phyloP scores from a whole-genome alignment of 179 eudicot genomes.

The Amaranthus tricolor region DNA sequence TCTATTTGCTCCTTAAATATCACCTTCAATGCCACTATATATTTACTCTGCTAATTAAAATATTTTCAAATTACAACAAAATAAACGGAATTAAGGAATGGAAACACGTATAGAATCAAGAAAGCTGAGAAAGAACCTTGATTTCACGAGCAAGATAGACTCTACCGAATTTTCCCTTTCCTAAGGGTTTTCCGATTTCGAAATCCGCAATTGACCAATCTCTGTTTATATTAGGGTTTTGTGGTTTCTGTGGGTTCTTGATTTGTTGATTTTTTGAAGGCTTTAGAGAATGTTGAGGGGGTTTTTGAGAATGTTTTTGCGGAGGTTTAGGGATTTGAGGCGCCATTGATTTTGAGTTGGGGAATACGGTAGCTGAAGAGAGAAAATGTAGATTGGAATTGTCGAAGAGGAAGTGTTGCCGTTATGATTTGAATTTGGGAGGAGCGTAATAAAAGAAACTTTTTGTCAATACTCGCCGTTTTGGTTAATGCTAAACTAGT shows the following conservation, averaged over 20 bases:
- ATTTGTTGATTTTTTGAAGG: conserved; percentile 8
- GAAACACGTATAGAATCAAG: not conserved
- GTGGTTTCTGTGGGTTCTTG: not conserved
- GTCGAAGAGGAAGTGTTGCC: not conserved
- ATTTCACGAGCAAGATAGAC: conserved; percentile 88
- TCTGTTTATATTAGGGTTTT: conserved; percentile 27
- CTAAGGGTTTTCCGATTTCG: conserved; percentile 88
- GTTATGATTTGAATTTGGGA: not conserved
- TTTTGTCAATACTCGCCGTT: too few relatives aligned
- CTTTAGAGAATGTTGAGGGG: conserved; percentile 6
- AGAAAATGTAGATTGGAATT: not conserved
- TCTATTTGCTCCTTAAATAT: conserved; percentile 86
- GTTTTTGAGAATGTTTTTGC: conserved; percentile 19
- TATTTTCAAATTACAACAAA: conserved; percentile 11
- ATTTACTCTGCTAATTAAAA: conserved; percentile 48
- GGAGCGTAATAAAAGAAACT: too few relatives aligned
- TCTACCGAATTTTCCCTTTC: conserved; percentile 89
- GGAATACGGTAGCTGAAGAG: not conserved
- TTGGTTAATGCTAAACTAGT: too few relatives aligned
- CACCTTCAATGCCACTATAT: conserved; percentile 86
- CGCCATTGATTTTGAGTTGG: conserved; percentile 17
- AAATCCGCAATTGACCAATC: conserved; percentile 68
- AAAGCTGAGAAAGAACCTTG: conserved; percentile 39
- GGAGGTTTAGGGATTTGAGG: conserved; percentile 33
- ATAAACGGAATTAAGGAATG: not conserved